phyloP scores from a whole-genome alignment of 306 rosid genomes.

The Cicer yamashitae region DNA sequence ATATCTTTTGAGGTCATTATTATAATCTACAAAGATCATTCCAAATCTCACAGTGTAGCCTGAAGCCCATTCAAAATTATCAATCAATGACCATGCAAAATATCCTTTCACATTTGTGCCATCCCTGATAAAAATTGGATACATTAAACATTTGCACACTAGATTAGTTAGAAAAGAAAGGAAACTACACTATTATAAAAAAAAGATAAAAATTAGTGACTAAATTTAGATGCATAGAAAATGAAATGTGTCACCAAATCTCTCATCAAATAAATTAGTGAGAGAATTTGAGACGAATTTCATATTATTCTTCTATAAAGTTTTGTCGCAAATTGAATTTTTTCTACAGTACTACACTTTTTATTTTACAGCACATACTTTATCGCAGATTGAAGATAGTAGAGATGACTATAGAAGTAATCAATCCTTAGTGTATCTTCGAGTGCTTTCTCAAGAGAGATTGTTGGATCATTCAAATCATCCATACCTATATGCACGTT shows the following conservation, averaged over 20 bases:
- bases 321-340: not conserved
- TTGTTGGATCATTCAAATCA: slow-evolving; percentile 55
- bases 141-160: not conserved
- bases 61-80: slow-evolving; percentile 59
- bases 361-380: slow-evolving; percentile 41
- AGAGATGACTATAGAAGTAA: slow-evolving; percentile 56
- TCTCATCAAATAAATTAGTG: not conserved
- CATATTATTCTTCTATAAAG: not conserved
- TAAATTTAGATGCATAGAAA: no score
- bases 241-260: no score
- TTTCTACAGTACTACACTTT: not conserved
- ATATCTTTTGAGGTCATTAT: slow-evolving; percentile 48
- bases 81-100: slow-evolving; percentile 74
- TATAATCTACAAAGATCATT: slow-evolving; percentile 54
- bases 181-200: not conserved
- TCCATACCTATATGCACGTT: slow-evolving; percentile 50
- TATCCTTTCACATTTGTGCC: slow-evolving; percentile 68
- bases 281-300: not conserved
- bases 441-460: slow-evolving; percentile 55
- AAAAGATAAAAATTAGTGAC: not conserved
- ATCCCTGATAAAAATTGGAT: slow-evolving; percentile 36
- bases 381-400: slow-evolving; percentile 57
- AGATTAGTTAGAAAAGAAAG: not conserved
- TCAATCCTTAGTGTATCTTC: slow-evolving; percentile 53
- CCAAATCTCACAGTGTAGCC: slow-evolving; percentile 64